Evolutionary conservation across 768 basidiomycete genomes (phyloP).

Genomic region (Rhodotorula kratochvilovae): DNA sequence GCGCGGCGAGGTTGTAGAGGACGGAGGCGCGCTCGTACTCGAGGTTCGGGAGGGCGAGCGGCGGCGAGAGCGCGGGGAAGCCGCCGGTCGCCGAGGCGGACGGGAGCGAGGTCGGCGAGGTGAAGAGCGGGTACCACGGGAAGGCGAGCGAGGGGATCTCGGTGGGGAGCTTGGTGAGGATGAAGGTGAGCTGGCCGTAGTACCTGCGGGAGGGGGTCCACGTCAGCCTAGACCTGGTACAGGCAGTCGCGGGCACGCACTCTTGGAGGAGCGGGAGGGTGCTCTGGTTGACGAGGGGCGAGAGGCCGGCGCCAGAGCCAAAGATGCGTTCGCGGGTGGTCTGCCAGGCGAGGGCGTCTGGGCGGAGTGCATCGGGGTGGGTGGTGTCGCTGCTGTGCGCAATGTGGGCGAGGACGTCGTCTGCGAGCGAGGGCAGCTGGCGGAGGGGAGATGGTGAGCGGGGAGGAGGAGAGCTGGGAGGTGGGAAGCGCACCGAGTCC

Average conservation of each 20-base stretch:
- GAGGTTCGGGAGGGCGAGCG: constrained; percentile 67
- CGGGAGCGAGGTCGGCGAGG: constrained; percentile 48
- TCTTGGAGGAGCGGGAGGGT: neutral
- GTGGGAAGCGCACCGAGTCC: neutral
- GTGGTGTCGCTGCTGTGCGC: neutral
- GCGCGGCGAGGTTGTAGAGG: constrained; percentile 77
- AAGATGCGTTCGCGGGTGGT: neutral
- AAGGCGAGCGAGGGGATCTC: constrained; percentile 56
- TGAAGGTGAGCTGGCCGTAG: constrained; percentile 79
- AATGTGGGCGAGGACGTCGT: constrained; percentile 1
- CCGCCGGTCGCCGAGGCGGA: constrained; percentile 61
- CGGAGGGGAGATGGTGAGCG: neutral
- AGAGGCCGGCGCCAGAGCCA: neutral
- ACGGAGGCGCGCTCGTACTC: constrained; percentile 72
- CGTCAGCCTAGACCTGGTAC: neutral
- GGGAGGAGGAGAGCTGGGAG: neutral
- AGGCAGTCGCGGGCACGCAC: neutral
- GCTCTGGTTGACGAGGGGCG: neutral
- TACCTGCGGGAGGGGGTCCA: constrained; percentile 63
- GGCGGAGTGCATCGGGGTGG: constrained; percentile 10
- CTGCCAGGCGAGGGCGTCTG: neutral
- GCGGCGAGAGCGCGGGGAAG: constrained; percentile 58
- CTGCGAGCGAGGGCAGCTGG: constrained; percentile 3
- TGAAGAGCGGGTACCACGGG: constrained; percentile 39
- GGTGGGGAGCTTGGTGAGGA: constrained; percentile 75